Evolutionary conservation across 2,329 filamentous ascomycete genomes (phyloP).

Genomic region (Aspergillus flavus): DNA sequence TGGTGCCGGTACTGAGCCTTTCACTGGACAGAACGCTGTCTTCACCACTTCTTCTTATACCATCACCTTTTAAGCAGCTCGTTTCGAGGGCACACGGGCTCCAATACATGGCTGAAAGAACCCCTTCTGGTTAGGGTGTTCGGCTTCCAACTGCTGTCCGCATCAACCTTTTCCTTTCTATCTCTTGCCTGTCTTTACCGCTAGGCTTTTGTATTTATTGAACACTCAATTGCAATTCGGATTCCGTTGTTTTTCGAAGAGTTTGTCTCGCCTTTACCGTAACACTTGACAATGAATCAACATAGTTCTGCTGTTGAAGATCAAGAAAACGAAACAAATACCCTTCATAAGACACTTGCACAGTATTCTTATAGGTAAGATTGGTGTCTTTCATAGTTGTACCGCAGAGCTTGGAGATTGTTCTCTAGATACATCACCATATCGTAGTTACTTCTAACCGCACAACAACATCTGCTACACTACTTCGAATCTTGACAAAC

Average conservation of each 20-base stretch:
- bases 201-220: neutral
- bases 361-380: neutral
- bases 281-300: neutral
- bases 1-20: no score
- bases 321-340: neutral
- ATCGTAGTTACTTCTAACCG: no score
- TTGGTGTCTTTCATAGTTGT: neutral
- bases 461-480: no score
- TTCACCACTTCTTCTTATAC: no score
- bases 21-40: no score
- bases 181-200: neutral
- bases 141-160: neutral
- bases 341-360: rapidly evolving
- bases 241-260: neutral
- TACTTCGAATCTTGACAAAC: no score
- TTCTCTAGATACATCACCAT: no score
- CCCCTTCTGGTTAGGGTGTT: neutral
- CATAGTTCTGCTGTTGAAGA: neutral
- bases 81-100: no score
- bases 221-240: neutral
- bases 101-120: no score
- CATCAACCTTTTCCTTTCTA: neutral
- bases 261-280: neutral
- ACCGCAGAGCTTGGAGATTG: no score
- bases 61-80: no score